phyloP scores from a whole-genome alignment of 768 basidiomycete species.

The Mycena leptocephala region DNA sequence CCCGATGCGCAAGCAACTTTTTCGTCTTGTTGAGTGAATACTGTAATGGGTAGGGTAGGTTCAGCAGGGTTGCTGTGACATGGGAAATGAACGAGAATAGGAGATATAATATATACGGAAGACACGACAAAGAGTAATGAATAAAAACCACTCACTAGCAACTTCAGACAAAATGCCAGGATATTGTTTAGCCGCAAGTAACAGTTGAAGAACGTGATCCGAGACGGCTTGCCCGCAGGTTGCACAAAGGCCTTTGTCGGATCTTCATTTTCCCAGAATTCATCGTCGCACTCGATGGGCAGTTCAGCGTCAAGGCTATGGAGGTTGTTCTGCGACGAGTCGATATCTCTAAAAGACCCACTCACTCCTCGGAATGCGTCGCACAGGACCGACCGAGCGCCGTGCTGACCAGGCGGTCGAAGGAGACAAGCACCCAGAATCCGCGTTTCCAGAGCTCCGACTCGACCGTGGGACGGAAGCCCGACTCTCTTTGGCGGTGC shows the following conservation, averaged over 20 bases:
- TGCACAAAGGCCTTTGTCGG: slow-evolving; percentile 71
- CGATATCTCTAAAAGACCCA: background rate
- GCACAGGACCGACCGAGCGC: slow-evolving; percentile 70
- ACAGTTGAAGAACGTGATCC: slow-evolving; percentile 69
- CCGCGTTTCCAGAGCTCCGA: slow-evolving; percentile 75
- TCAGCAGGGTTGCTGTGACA: background rate
- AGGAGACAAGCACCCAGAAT: slow-evolving; percentile 51
- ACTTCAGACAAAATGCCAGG: slow-evolving; percentile 69
- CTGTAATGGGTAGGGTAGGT: slow-evolving; percentile 38
- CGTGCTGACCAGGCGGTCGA: slow-evolving; percentile 42
- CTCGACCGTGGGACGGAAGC: slow-evolving; percentile 61
- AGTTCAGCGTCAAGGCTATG: slow-evolving; percentile 78
- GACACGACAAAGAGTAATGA: background rate
- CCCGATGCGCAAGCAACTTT: slow-evolving; percentile 59
- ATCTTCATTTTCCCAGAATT: slow-evolving; percentile 72
- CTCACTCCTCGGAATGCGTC: slow-evolving; percentile 73
- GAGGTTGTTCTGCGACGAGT: background rate
- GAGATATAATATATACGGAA: too few species aligned
- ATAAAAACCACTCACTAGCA: slow-evolving; percentile 61
- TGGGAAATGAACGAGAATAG: background rate
- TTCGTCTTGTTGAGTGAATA: slow-evolving; percentile 81
- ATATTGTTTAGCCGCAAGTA: slow-evolving; percentile 73
- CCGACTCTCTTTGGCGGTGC: slow-evolving; percentile 43
- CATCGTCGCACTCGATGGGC: slow-evolving; percentile 74
- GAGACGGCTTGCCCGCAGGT: slow-evolving; percentile 69